Base-by-base conservation (phyloP, 495 filamentous ascomycete species). In the Hypoxylon perforatum region DNA sequence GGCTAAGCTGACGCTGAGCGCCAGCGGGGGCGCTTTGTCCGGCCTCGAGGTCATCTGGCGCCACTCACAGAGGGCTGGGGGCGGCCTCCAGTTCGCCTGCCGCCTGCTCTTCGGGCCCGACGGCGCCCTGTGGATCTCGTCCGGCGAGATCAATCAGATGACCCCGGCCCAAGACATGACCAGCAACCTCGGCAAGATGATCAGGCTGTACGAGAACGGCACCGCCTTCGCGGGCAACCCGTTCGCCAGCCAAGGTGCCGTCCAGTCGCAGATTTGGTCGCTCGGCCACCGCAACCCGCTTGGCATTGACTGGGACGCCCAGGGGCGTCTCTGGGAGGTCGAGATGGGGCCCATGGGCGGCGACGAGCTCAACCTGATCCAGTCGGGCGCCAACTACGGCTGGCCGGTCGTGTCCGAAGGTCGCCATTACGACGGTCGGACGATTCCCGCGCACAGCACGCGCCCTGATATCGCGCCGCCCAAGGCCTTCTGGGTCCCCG, bases 261-360 rank as follows among this genome's bases (percentile, higher is more conserved):
- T 73, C 21, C 63, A 66, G 50, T 47, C 70, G 39, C 73, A 75
- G 63, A 71, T 77, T 59, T 77, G 70, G 70, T 67, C 75, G 42
- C 66, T 77, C 12, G 75, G 75, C 54, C 58, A 70, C 64, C 75
- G 75, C 39, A 77, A 77, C 66, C 75, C 75, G 25, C 65, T 77
- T n/a, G 75, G 75, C 52, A 77, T 77, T 35, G 75, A 75, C 73
- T 75, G 67, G 60, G 75, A 77, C 62, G 75, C 68, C 28, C 52
- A 77, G 62, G 73, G 73, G 5, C 75, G 75, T 22, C 73, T 77
- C 44, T 77, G 75, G 75, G 75, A 77, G 66, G 64, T 77, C 55
- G 75, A 77, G 57, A 77, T 77, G 75, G 75, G 75, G 6, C 75
- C 75, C 45, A 73, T 73, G 75, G 75, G 75, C 51, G 75, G 75